Percentiles rank a stretch among this genome's conserved stretches.
Evolutionary conservation across 2,329 filamentous ascomycete genomes (phyloP).

Genomic region (Phyllosticta capitalensis): DNA sequence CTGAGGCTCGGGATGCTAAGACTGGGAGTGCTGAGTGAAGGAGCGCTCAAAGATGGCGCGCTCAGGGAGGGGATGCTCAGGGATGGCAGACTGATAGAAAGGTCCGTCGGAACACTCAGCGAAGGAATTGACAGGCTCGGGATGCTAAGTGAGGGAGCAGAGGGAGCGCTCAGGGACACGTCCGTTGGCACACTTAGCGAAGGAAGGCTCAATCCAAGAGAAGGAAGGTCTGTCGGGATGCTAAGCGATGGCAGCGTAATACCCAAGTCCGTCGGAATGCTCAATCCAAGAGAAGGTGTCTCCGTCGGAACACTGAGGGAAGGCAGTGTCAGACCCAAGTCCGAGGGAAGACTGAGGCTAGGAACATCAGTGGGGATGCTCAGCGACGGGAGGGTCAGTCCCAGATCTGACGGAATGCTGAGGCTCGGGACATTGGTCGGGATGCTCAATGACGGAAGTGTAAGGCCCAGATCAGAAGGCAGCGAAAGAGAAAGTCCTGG

Average conservation of each 20-base stretch:
- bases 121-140: too few relatives aligned
- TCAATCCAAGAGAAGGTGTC: too few relatives aligned
- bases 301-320: neutral
- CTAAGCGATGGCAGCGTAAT: neutral
- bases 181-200: neutral
- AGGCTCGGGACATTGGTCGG: neutral
- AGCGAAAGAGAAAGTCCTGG: neutral
- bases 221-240: neutral
- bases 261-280: neutral
- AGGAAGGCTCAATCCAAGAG: neutral
- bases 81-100: too few relatives aligned
- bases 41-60: neutral
- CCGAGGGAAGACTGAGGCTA: neutral
- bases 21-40: too few relatives aligned
- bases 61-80: too few relatives aligned
- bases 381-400: neutral
- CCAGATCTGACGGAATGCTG: neutral
- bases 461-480: neutral
- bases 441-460: neutral
- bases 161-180: neutral
- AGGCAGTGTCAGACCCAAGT: neutral
- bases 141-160: neutral
- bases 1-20: neutral
- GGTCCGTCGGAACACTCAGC: neutral
- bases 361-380: neutral